These are phyloP conservation scores for Boletus pseudopeckii DNA, from an alignment of 768 basidiomycete genomes.

Conservation along the genomic window DNA sequence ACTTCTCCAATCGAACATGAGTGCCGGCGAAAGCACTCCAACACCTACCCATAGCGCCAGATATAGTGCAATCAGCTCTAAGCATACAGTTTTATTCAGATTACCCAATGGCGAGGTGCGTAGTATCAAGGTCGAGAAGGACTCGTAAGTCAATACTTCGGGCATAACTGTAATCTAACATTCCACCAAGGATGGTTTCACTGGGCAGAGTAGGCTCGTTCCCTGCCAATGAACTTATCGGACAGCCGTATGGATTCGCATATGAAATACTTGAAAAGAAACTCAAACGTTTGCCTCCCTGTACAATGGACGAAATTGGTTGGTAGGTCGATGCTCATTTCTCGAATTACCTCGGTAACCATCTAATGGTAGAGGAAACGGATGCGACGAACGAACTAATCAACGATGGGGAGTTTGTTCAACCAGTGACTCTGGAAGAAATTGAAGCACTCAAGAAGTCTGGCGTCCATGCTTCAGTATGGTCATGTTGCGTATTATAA, in stretches of 20 bases:
- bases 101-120: slow-evolving; percentile 80
- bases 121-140: slow-evolving; percentile 66
- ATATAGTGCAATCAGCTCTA: slow-evolving; percentile 48
- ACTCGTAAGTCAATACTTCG: slow-evolving; percentile 50
- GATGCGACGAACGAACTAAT: slow-evolving; percentile 97
- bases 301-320: slow-evolving; percentile 79
- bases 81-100: slow-evolving; percentile 75
- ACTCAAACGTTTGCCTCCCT: slow-evolving; percentile 58
- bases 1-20: slow-evolving; percentile 12
- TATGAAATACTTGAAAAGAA: slow-evolving; percentile 81
- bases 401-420: slow-evolving; percentile 79
- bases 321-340: slow-evolving; percentile 13
- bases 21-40: slow-evolving; percentile 5
- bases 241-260: slow-evolving; percentile 81
- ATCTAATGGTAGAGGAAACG: slow-evolving; percentile 71
- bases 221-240: slow-evolving; percentile 69
- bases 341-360: slow-evolving; percentile 1
- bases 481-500: slow-evolving; percentile 21
- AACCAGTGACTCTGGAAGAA: slow-evolving; percentile 78
- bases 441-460: slow-evolving; percentile 81
- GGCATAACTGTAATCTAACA: background rate
- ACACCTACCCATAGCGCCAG: slow-evolving; percentile 11
- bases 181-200: slow-evolving; percentile 52
- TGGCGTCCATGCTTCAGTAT: slow-evolving; percentile 74
- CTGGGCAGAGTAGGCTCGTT: slow-evolving; percentile 90